phyloP scores from a whole-genome alignment of 495 filamentous ascomycete species.

The Talaromyces borbonicus region DNA sequence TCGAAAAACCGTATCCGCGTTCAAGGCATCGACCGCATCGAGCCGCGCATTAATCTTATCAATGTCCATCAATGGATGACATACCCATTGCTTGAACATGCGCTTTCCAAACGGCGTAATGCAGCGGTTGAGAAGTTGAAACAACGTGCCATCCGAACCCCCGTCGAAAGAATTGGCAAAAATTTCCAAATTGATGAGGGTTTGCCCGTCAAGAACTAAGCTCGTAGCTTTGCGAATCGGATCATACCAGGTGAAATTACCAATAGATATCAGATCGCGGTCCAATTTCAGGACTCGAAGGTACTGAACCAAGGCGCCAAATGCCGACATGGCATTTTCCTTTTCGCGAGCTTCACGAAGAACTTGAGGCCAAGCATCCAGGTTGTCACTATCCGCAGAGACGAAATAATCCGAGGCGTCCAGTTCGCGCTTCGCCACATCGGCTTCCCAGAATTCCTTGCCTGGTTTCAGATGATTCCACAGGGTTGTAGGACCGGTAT shows the following conservation, averaged over 20 bases:
- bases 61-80: constrained; percentile 83
- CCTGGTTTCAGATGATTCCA: constrained; percentile 88
- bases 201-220: constrained; percentile 91
- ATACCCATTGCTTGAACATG: constrained; percentile 95
- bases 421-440: constrained; percentile 71
- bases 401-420: constrained; percentile 75
- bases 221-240: constrained; percentile 91
- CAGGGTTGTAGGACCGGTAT: constrained; percentile 82
- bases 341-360: constrained; percentile 66
- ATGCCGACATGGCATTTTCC: constrained; percentile 81
- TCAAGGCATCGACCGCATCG: constrained; percentile 90
- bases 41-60: constrained; percentile 85
- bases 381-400: constrained; percentile 46
- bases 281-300: constrained; percentile 83
- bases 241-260: constrained; percentile 86
- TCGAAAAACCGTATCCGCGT: constrained; percentile 64
- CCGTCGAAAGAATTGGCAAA: constrained; percentile 94
- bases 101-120: constrained; percentile 97
- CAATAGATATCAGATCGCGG: constrained; percentile 74
- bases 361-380: constrained; percentile 70
- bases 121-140: constrained; percentile 83
- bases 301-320: constrained; percentile 85
- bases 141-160: constrained; percentile 73
- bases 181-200: constrained; percentile 92
- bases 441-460: constrained; percentile 88